Base-by-base conservation (phyloP, 805 yeast genomes). In the Komagataella mondaviorum region DNA sequence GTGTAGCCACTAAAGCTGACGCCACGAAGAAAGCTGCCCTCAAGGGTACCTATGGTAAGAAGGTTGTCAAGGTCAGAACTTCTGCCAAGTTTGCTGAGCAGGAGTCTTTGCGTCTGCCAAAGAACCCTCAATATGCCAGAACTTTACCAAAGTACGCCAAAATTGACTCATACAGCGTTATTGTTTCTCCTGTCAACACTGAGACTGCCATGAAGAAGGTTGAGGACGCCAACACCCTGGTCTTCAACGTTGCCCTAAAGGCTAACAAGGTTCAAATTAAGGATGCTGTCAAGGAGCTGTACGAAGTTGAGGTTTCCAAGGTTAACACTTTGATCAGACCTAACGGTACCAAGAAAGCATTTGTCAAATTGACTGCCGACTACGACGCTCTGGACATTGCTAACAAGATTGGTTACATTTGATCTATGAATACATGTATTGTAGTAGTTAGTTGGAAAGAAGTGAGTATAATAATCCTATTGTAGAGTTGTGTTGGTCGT, bases 321-420 rank as follows among this genome's bases (percentile, higher is more conserved):
- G 89, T 93, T 71, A 90, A 93, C 91, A 93, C 99, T 65, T 81
- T 93, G 74, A 78, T 93, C 70, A 88, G 96, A 80, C 97, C 99
- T 73, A 90, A 93, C 77, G 99, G 99, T 76, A 86, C 97, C 80
- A 93, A 93, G 88, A 93, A 93, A 85, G 99, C 99, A 72, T 93
- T 85, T 83, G 91, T 93, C 72, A 88, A 95, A 81, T 86, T 93
- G 74, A 88, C 98, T 71, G 91, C 96, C 73, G 99, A 93, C 77
- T 86, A 83, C 82, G 99, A 93, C 79, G 98, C 98, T 75, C 86
- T 93, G 73, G 99, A 93, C 75, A 89, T 93, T 75, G 99, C 99
- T 73, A 90, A 90, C 96, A 88, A 93, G 80, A 93, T 91, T 72
- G 99, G 99, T 79, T 90, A 89, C 95, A 85, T 91, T 76, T 91